Conservation (phyloP, 2,329 filamentous ascomycete genomes). For the Fusarium sambucinum region DNA sequence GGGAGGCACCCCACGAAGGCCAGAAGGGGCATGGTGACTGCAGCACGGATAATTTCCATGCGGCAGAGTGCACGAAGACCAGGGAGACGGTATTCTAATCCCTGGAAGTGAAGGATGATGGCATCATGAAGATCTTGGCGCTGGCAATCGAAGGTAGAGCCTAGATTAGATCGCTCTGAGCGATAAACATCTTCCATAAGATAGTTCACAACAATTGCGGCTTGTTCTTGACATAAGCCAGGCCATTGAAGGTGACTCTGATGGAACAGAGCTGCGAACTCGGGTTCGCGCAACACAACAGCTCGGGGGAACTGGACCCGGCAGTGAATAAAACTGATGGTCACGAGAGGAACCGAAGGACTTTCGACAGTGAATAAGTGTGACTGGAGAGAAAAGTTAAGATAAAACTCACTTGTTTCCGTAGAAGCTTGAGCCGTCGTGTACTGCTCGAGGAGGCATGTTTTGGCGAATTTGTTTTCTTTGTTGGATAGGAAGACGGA, state of each 20-base stretch:
- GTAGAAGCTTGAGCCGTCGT: background rate
- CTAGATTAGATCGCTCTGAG: background rate
- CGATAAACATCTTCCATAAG: background rate
- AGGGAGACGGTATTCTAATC: background rate
- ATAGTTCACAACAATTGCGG: background rate
- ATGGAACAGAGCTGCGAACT: background rate
- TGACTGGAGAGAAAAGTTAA: rapidly evolving
- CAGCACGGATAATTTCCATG: background rate
- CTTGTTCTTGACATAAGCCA: background rate
- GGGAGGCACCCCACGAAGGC: background rate
- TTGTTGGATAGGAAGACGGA: background rate
- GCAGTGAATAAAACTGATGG: background rate
- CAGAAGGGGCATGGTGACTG: background rate
- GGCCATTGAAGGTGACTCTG: background rate
- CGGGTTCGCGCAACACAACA: background rate
- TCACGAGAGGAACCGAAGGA: background rate
- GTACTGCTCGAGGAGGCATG: background rate
- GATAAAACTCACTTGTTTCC: background rate
- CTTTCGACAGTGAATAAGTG: background rate
- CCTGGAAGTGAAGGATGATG: background rate
- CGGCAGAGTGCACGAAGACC: background rate
- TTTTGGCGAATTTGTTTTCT: background rate
- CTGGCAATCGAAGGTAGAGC: no score
- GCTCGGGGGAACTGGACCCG: background rate
- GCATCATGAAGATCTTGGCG: background rate